Percentiles rank a stretch among this genome's conserved stretches.
phyloP scores from a whole-genome alignment of 352 stramenopile species.

The Phytophthora sp. region DNA sequence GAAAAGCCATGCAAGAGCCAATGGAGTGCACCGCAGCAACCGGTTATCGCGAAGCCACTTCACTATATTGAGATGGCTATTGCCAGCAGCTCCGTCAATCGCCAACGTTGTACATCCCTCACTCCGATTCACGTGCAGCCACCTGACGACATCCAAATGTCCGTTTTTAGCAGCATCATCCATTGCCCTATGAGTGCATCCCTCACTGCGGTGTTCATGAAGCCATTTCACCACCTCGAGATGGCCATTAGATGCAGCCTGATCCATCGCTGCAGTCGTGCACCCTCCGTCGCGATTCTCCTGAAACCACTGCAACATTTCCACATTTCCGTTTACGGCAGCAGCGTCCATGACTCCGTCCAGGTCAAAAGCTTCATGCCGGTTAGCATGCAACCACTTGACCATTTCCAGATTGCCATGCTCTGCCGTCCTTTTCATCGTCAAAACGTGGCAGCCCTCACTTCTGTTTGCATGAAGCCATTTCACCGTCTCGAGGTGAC shows the following conservation, averaged over 20 bases:
- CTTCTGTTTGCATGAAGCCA: conserved; percentile 3
- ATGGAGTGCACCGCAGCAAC: neutral
- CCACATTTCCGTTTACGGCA: neutral
- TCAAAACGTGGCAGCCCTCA: neutral
- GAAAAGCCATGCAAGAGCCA: neutral
- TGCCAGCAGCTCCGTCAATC: conserved; percentile 7
- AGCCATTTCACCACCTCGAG: conserved; percentile 5
- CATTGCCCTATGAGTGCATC: conserved; percentile 11
- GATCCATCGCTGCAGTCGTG: neutral
- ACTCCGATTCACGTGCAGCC: conserved; percentile 10
- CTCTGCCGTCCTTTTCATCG: neutral
- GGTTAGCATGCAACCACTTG: neutral
- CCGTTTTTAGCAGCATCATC: neutral
- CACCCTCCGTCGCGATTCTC: neutral
- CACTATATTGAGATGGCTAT: conserved; percentile 5
- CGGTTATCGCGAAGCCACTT: conserved; percentile 7
- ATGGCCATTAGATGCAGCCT: neutral
- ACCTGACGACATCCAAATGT: conserved; percentile 14
- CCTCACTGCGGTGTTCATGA: neutral
- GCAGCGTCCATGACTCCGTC: neutral
- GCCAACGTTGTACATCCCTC: conserved; percentile 2
- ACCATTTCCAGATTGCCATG: neutral
- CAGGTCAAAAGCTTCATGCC: conserved; percentile 1
- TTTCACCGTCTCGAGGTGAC: neutral
- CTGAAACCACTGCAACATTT: conserved; percentile 7